These are phyloP conservation scores for Saccharomycopsis javanensis DNA, from an alignment of 805 yeast species.

Conservation along the genomic window DNA sequence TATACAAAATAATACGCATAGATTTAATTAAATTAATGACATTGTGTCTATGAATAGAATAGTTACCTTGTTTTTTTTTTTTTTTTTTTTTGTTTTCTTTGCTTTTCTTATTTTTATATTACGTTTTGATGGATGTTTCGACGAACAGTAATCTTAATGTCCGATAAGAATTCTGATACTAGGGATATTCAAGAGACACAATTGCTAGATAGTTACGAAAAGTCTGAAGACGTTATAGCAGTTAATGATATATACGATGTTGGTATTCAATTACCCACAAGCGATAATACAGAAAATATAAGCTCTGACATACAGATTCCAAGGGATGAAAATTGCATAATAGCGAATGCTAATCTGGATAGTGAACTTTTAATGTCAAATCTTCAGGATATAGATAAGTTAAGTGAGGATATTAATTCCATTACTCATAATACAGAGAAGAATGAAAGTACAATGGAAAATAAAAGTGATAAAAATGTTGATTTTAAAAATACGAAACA, in stretches of 20 bases:
- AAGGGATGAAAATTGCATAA: not conserved
- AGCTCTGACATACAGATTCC: not conserved
- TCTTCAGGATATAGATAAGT: conserved; percentile 14
- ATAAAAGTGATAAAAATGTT: conserved; percentile 18
- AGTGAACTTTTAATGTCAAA: not conserved
- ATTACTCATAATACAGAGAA: conserved; percentile 10
- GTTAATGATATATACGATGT: not conserved
- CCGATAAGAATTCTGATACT: not conserved
- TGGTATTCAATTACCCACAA: not conserved
- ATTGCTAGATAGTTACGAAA: not conserved
- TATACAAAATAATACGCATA: too few relatives aligned
- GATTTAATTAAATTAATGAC: too few relatives aligned
- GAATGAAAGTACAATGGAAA: conserved; percentile 1
- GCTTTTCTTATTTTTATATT: not conserved
- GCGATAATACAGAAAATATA: conserved; percentile 1
- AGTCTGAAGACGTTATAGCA: not conserved
- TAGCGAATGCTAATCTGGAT: not conserved
- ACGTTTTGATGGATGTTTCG: not conserved
- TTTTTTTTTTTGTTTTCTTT: not conserved
- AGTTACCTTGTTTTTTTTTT: too few relatives aligned
- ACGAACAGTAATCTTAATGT: not conserved
- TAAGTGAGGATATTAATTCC: conserved; percentile 24
- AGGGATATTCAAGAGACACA: not conserved
- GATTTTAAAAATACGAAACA: conserved; percentile 29
- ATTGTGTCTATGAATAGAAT: too few relatives aligned